Conservation (phyloP, 2,329 filamentous ascomycete species). For the Ascochyta fabae region DNA sequence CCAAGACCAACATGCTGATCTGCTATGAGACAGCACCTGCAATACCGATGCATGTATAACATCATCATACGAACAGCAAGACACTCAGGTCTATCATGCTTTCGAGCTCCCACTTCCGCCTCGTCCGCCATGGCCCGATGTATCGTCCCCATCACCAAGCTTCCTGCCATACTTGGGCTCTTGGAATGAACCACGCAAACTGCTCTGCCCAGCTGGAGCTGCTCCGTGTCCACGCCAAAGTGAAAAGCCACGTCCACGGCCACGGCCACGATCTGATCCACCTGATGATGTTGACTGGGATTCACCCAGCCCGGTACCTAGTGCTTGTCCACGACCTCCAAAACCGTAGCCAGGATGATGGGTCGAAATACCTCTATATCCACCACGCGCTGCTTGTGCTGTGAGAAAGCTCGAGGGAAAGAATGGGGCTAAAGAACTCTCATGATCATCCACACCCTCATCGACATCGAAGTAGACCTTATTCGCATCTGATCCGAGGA, state of each 20-base stretch:
- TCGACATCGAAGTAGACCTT: not conserved
- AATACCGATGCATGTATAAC: not conserved
- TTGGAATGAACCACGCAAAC: too few species aligned
- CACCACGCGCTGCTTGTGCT: not conserved
- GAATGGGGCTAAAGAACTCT: not conserved
- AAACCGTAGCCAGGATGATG: not conserved
- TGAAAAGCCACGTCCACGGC: not conserved
- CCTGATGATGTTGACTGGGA: not conserved
- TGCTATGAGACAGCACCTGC: not conserved
- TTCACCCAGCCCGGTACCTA: not conserved
- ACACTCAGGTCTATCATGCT: not conserved
- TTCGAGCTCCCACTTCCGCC: not conserved
- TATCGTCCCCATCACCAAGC: not conserved
- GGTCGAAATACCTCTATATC: not conserved
- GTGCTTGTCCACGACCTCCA: slow-evolving; percentile 1
- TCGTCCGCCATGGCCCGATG: not conserved
- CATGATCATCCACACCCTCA: not conserved
- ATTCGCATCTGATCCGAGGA: not conserved
- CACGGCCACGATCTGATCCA: not conserved
- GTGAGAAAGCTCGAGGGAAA: not conserved
- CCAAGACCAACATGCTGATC: not conserved
- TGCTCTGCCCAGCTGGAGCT: not conserved
- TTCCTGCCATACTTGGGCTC: not conserved
- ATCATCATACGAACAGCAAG: not conserved
- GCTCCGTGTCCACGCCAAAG: not conserved